These are phyloP conservation scores for Aspergillus sp. DNA, from an alignment of 2,329 filamentous ascomycete species.

Conservation along the genomic window DNA sequence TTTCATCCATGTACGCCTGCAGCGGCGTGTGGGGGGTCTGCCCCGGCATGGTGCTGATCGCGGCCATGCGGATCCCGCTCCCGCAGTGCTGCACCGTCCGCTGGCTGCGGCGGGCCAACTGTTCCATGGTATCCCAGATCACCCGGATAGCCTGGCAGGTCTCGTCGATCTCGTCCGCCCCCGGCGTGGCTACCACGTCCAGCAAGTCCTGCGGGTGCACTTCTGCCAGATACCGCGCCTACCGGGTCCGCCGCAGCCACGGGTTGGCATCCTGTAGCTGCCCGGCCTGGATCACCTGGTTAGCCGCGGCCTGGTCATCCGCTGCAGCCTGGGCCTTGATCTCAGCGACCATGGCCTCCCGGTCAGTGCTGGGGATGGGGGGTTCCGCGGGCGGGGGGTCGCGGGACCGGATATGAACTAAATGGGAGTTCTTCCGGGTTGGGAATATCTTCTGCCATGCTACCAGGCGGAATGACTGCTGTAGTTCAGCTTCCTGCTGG, in stretches of 20 bases:
- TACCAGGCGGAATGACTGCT: not conserved
- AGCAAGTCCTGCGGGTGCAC: not conserved
- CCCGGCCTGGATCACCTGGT: not conserved
- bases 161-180: not conserved
- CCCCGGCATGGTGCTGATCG: not conserved
- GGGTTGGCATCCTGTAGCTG: not conserved
- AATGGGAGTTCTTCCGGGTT: not conserved
- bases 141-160: not conserved
- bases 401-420: not conserved
- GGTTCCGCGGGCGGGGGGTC: not conserved
- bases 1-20: conserved; percentile 1
- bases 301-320: not conserved
- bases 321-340: not conserved
- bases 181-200: not conserved
- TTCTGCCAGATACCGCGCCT: not conserved
- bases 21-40: not conserved
- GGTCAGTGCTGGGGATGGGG: not conserved
- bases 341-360: not conserved
- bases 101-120: not conserved
- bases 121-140: not conserved
- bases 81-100: not conserved
- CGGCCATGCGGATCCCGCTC: not conserved
- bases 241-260: not conserved
- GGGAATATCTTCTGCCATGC: not conserved
- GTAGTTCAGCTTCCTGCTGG: not conserved